Base-by-base conservation (phyloP, 306 rosid genomes). In the Abrus pulchellus region DNA sequence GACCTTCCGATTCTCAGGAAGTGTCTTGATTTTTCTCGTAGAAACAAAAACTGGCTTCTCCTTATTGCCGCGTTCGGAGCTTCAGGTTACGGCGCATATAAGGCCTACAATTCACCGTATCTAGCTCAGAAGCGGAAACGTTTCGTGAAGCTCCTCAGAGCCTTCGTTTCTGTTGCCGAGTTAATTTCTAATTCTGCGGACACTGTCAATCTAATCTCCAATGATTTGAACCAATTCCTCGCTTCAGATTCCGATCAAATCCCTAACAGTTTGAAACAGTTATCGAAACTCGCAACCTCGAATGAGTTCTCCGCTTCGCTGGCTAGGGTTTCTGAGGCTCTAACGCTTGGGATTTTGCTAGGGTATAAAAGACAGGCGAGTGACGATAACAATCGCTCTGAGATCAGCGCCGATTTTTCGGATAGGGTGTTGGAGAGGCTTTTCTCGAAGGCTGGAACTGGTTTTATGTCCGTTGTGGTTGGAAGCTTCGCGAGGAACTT, bases 401-500 rank as follows among this genome's bases (percentile, higher is more conserved):
- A 33, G 38, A 71, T 61, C n/a, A 61, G 71, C 70, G 41, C 54
- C 7, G 76, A 20, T 30, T 77, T 89, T 52, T 61, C 92, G 0
- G 92, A 90, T 64, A 69, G 60, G 80, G 84, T 85, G 10, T 28
- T 90, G 68, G 98, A 93, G 41, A 85, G 66, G 80, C 83, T 90
- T 43, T 85, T 88, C 78, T 91, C 98, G 9, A 83, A 85, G 36
- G 90, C 97, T 3, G 99, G 99, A 68, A 84, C 96, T 1, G 96
- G 99, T 47, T 95, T 95, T 48, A 90, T 41, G 40, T 93, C 98
- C 8, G 94, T 88, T 64, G 92, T 95, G 69, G 97, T 91, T n/a
- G 99, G 99, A 48, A 95, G 97, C 85, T 95, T 95, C 75, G 99
- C 97, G 0, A 89, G 82, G 88, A 95, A 95, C 68, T 68, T 93